Evolutionary conservation across 2,329 filamentous ascomycete species (phyloP).

Genomic region (Triangularia verruculosa): DNA sequence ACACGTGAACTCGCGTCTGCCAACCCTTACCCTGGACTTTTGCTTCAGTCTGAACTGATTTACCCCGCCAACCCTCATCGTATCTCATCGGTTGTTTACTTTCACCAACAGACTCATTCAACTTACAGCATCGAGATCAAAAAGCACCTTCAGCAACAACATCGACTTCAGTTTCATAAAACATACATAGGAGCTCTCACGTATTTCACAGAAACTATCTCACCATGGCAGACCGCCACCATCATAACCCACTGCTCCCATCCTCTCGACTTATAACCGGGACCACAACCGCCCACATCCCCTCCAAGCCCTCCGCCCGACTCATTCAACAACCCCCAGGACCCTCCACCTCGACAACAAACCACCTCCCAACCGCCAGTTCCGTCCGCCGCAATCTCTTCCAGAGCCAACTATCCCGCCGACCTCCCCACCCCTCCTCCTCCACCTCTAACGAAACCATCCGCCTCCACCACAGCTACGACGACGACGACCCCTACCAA

Average conservation of each 20-base stretch:
- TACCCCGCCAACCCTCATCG: slow-evolving; percentile 12
- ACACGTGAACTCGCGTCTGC: slow-evolving; percentile 13
- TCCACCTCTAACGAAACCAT: slow-evolving; percentile 45
- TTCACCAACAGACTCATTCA: not conserved
- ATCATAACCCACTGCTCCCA: slow-evolving; percentile 14
- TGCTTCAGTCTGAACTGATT: not conserved
- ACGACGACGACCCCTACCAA: slow-evolving; percentile 5
- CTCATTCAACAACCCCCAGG: not conserved
- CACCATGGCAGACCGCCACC: slow-evolving; percentile 28
- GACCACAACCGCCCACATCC: not conserved
- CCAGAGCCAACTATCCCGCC: slow-evolving; percentile 56
- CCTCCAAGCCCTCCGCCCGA: slow-evolving; percentile 11
- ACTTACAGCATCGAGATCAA: not conserved
- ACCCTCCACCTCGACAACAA: not conserved
- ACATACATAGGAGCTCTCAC: not conserved
- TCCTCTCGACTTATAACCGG: not conserved
- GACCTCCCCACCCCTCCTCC: slow-evolving; percentile 45
- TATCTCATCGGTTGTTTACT: not conserved
- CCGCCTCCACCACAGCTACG: slow-evolving; percentile 44
- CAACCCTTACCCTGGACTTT: slow-evolving; percentile 2
- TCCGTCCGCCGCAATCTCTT: slow-evolving; percentile 56
- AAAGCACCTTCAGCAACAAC: not conserved
- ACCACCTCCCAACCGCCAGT: slow-evolving; percentile 10
- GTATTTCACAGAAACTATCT: not conserved
- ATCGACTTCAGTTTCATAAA: not conserved